Conservation (phyloP, 495 filamentous ascomycete genomes). For the Poronia punctata region DNA sequence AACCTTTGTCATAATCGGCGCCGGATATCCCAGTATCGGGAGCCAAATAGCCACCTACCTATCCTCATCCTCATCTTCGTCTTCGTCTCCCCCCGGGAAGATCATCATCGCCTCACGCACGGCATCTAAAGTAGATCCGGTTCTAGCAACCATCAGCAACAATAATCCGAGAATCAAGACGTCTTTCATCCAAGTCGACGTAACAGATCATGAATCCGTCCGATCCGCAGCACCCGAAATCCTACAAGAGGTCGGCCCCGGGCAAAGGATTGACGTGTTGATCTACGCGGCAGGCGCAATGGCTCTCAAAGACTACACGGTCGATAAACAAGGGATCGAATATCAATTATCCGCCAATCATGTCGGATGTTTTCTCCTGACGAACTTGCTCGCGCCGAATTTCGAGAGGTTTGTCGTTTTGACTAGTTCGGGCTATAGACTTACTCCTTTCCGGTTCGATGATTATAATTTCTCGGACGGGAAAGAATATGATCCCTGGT, state of each 20-base stretch:
- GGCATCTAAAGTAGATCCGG: slow-evolving; percentile 29
- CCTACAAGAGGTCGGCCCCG: slow-evolving; percentile 35
- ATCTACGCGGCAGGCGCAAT: slow-evolving; percentile 68
- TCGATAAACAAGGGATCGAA: slow-evolving; percentile 46
- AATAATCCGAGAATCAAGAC: slow-evolving; percentile 31
- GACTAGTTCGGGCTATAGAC: slow-evolving; percentile 33
- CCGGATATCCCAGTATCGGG: slow-evolving; percentile 40
- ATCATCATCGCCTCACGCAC: slow-evolving; percentile 41
- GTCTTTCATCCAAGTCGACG: slow-evolving; percentile 40
- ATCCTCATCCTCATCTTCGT: slow-evolving; percentile 29
- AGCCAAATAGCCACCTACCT: slow-evolving; percentile 38
- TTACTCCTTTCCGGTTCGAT: slow-evolving; percentile 38
- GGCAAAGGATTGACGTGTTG: slow-evolving; percentile 53
- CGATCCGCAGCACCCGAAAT: slow-evolving; percentile 42
- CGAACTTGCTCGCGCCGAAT: slow-evolving; percentile 45
- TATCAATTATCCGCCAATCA: slow-evolving; percentile 54
- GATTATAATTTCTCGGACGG: slow-evolving; percentile 43
- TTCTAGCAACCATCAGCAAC: slow-evolving; percentile 33
- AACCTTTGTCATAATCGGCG: slow-evolving; percentile 44
- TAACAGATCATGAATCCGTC: slow-evolving; percentile 42
- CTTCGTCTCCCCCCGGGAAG: no score
- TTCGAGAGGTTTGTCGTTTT: slow-evolving; percentile 40
- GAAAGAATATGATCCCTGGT: slow-evolving; percentile 34
- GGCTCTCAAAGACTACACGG: slow-evolving; percentile 35
- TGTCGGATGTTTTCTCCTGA: slow-evolving; percentile 54